Base-by-base conservation (phyloP, 2,329 filamentous ascomycete species). In the Nannizzia gypsea region DNA sequence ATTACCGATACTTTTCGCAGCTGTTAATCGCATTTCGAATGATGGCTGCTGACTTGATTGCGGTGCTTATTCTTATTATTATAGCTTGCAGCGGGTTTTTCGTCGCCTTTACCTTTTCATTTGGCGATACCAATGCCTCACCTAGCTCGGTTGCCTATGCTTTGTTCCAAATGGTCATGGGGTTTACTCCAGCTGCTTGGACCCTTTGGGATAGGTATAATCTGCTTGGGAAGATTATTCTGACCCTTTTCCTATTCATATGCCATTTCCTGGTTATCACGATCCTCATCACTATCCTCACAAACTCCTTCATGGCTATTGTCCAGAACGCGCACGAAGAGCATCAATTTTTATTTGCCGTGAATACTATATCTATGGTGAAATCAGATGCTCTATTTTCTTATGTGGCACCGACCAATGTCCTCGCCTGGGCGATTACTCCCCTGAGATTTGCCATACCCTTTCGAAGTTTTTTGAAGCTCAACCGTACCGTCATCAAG, bases 381-480 rank as follows among this genome's bases (percentile, higher is more conserved):
- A 97, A 96, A 73, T 96, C 93, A n/a, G 92, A 97, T 71, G 88
- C 90, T 0, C 78, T 96, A 0, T 97, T 97, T 77, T 95, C 90
- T 2, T 96, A 96, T 70, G 83, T 96, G 62, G 88, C 92, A 1
- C 92, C 92, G 0, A 87, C 88, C 13, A 97, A 97, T 69, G 87
- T 96, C 31, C 81, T 96, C 63, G 91, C 89, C 1, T 97, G 91
- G 92, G 70, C 92, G 0, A 77, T 96, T 28, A 90, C 90, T 67
- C 92, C 92, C 0, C 72, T 95, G 50, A 83, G 91, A 63, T 95
- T 87, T 70, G 77, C 84, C 66, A 84, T 96, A 76, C 84, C 90
- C 0, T 85, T 96, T 66, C 83, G 83, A 44, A 82, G 85, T 56
- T 97, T 93, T 67, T 86, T 97, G 64, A 86, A 84, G 69, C 76